phyloP scores from a whole-genome alignment of 306 rosid genomes.

The Hippophae tibetana region DNA sequence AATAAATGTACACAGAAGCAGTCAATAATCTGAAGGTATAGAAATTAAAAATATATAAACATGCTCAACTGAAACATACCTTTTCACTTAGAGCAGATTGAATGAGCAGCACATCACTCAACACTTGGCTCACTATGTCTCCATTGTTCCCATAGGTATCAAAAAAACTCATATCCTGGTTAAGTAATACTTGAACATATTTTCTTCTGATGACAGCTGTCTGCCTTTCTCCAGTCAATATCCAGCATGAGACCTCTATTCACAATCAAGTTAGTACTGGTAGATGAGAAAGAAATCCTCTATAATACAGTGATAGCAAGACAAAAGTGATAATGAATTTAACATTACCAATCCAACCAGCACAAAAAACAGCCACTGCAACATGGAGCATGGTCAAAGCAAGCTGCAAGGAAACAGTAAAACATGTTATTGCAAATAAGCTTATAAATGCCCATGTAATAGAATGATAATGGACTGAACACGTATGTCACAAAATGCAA shows the following conservation, averaged over 20 bases:
- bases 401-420: slow-evolving; percentile 62
- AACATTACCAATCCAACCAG: slow-evolving; percentile 95
- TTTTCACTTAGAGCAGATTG: slow-evolving; percentile 99
- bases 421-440: too few species aligned
- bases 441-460: too few species aligned
- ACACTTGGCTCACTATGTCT: slow-evolving; percentile 98
- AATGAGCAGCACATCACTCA: slow-evolving; percentile 97
- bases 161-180: slow-evolving; percentile 98
- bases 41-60: slow-evolving; percentile 1
- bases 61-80: slow-evolving; percentile 30
- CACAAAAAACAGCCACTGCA: slow-evolving; percentile 81
- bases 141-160: slow-evolving; percentile 98
- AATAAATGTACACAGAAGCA: slow-evolving; percentile 8
- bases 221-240: slow-evolving; percentile 96
- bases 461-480: too few species aligned
- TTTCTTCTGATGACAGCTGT: slow-evolving; percentile 95
- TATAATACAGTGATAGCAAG: slow-evolving; percentile 3
- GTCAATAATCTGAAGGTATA: background rate
- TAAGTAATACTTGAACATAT: slow-evolving; percentile 86
- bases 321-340: slow-evolving; percentile 16
- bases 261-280: slow-evolving; percentile 30
- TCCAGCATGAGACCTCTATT: slow-evolving; percentile 99
- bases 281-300: slow-evolving; percentile 6
- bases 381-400: slow-evolving; percentile 77
- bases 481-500: too few species aligned